A percentile compares a stretch with the other conserved stretches of the same genome.
phyloP scores from a whole-genome alignment of 352 stramenopile genomes.

The Globisporangium camurandrum region DNA sequence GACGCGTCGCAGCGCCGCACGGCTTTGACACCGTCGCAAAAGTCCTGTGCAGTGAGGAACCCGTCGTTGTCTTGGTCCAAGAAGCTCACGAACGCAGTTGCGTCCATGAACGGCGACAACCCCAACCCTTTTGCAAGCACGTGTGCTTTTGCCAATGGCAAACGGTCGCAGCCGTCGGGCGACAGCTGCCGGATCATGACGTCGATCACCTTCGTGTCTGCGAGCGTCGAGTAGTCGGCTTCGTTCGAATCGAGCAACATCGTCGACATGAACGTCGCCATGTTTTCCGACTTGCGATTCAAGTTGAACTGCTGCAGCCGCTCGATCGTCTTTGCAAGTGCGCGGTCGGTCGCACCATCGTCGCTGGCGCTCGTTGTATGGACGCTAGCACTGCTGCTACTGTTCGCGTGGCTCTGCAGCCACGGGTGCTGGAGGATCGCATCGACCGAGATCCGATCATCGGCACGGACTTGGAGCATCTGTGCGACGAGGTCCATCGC shows the following conservation, averaged over 20 bases:
- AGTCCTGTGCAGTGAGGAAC: conserved; percentile 68
- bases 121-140: conserved; percentile 47
- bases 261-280: conserved; percentile 50
- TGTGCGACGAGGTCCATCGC: conserved; percentile 62
- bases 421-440: conserved; percentile 59
- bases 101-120: conserved; percentile 58
- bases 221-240: conserved; percentile 43
- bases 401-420: too few species aligned
- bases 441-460: conserved; percentile 65
- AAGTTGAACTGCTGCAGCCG: conserved; percentile 78
- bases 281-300: conserved; percentile 70
- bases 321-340: conserved; percentile 28
- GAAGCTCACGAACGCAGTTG: conserved; percentile 50
- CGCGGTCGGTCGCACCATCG: conserved; percentile 14
- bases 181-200: conserved; percentile 62
- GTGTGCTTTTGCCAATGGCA: conserved; percentile 40
- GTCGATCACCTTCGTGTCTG: conserved; percentile 50
- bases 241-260: conserved; percentile 53
- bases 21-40: conserved; percentile 51
- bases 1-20: conserved; percentile 44
- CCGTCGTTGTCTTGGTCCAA: conserved; percentile 60
- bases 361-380: too few species aligned
- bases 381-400: too few species aligned
- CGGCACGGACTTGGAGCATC: conserved; percentile 68
- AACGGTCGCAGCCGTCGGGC: conserved; percentile 30